These are phyloP conservation scores for Exophiala xenobiotica DNA, from an alignment of 2,329 filamentous ascomycete genomes.

Conservation along the genomic window DNA sequence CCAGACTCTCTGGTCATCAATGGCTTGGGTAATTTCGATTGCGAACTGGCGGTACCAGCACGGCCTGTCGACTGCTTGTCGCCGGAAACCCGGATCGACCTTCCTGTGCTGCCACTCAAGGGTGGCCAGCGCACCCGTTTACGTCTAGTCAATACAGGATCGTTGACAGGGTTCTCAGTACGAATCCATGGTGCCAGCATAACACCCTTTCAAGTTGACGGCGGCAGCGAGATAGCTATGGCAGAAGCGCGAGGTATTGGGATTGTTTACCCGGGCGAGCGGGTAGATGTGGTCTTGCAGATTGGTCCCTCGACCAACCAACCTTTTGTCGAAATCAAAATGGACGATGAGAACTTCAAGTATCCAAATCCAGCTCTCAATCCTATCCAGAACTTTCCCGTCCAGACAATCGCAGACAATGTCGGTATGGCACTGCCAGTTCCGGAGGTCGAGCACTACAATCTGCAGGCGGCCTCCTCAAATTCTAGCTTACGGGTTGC, in stretches of 20 bases:
- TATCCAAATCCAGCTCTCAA: constrained; percentile 46
- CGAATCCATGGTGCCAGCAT: constrained; percentile 35
- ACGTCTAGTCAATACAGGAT: constrained; percentile 70
- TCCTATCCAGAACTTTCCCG: constrained; percentile 39
- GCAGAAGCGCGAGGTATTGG: constrained; percentile 38
- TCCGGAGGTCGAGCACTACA: constrained; percentile 22
- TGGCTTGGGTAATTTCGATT: constrained; percentile 60
- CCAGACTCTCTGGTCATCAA: constrained; percentile 66
- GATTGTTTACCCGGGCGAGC: constrained; percentile 46
- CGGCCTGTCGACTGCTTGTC: constrained; percentile 46
- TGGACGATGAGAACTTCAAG: constrained; percentile 36
- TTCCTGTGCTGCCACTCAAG: constrained; percentile 33
- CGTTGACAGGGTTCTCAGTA: constrained; percentile 57
- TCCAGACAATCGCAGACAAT: constrained; percentile 21
- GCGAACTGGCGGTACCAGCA: constrained; percentile 45
- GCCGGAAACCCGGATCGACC: constrained; percentile 25
- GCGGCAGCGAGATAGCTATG: constrained; percentile 37
- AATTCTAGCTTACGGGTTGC: constrained; percentile 33
- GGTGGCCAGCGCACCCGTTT: constrained; percentile 49
- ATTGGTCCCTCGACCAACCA: background rate
- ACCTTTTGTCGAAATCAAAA: constrained; percentile 17
- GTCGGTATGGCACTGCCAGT: background rate
- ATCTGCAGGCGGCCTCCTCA: constrained; percentile 32
- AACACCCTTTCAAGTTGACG: constrained; percentile 47
- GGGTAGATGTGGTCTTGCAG: constrained; percentile 43